Conservation (phyloP, 345 rosid genomes). For the Aegle marmelos region DNA sequence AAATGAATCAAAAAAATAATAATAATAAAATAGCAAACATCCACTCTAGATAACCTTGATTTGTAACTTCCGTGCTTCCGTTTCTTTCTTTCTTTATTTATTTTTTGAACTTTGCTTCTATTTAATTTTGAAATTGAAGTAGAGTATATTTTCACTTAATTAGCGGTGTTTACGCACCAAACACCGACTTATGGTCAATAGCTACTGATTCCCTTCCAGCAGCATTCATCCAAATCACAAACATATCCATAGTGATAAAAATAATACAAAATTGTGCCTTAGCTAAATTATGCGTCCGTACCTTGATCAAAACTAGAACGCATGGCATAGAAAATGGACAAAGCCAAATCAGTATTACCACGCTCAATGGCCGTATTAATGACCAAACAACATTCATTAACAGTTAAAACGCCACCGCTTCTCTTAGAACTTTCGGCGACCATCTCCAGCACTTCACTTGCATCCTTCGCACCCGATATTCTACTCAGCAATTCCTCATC, state of each 20-base stretch:
- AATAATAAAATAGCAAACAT: no score
- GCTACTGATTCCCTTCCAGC: neutral
- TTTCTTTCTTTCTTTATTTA: no score
- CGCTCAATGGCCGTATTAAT: constrained; percentile 63
- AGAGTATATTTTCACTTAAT: no score
- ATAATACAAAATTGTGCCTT: no score
- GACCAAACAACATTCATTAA: constrained; percentile 53
- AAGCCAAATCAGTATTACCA: constrained; percentile 66
- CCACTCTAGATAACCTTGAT: no score
- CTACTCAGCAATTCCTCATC: constrained; percentile 42
- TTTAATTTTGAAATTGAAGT: no score
- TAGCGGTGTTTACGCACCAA: no score
- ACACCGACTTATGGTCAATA: neutral
- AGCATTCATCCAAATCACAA: neutral
- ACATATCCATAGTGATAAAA: neutral
- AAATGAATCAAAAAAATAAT: no score
- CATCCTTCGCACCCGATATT: constrained; percentile 55
- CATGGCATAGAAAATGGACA: constrained; percentile 88
- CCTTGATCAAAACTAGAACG: constrained; percentile 84
- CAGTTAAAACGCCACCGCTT: constrained; percentile 45
- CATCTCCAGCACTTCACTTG: constrained; percentile 58
- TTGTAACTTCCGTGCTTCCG: no score
- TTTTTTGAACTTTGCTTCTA: no score
- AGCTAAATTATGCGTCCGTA: neutral
- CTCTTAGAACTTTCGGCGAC: constrained; percentile 29